Percentiles rank a stretch among this genome's conserved stretches.
phyloP scores from a whole-genome alignment of 371 early-diverging fungal species.

The Chytridium lagenaria region DNA sequence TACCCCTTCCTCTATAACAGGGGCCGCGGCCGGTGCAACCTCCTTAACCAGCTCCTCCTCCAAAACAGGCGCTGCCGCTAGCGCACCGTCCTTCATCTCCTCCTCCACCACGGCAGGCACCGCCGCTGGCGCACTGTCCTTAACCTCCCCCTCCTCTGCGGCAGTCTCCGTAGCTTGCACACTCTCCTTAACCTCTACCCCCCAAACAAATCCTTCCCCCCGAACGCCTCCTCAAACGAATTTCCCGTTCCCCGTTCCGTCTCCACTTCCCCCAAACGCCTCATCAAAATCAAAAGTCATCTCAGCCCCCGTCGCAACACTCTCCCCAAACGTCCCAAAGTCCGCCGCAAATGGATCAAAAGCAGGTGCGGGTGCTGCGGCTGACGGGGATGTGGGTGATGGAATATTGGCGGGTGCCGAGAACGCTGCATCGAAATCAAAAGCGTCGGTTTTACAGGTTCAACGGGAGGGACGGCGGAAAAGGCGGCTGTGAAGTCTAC shows the following conservation, averaged over 20 bases:
- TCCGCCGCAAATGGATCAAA: slow-evolving; percentile 7
- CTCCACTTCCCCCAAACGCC: slow-evolving; percentile 10
- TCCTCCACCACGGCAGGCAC: too few species aligned
- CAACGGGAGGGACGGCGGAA: not conserved
- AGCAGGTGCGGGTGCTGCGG: not conserved
- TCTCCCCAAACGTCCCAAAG: not conserved
- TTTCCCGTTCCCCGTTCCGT: not conserved
- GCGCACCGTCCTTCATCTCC: too few species aligned
- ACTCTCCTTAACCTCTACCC: too few species aligned
- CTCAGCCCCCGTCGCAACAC: not conserved
- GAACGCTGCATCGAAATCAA: slow-evolving; percentile 23
- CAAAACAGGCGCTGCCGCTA: too few species aligned
- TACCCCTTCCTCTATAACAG: too few species aligned
- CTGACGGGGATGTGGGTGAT: not conserved
- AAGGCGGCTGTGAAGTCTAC: slow-evolving; percentile 17
- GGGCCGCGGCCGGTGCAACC: too few species aligned
- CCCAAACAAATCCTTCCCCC: too few species aligned
- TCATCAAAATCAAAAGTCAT: not conserved
- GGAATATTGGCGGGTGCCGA: not conserved
- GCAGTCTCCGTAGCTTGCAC: too few species aligned
- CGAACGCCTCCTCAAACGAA: slow-evolving; percentile 2
- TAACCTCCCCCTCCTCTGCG: too few species aligned
- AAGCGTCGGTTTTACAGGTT: not conserved
- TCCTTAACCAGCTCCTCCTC: too few species aligned
- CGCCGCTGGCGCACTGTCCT: too few species aligned